These are phyloP conservation scores for Linaria vulgaris DNA, from an alignment of 257 asterid genomes.

Conservation along the genomic window DNA sequence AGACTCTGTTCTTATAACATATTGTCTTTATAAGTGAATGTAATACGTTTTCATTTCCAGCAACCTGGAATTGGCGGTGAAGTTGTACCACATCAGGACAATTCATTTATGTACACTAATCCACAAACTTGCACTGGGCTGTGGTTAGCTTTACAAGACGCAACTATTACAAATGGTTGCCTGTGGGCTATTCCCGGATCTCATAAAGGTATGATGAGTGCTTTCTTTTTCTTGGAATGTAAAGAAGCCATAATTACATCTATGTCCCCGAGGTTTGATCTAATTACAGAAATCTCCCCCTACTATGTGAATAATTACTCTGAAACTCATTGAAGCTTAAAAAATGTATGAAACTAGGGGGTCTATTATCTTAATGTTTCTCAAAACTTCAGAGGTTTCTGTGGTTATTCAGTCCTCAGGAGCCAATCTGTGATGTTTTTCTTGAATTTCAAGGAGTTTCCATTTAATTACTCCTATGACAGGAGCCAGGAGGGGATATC, in stretches of 20 bases:
- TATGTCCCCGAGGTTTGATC: too few relatives aligned
- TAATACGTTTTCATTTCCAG: constrained; percentile 40
- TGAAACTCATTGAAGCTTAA: too few relatives aligned
- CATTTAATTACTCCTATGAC: too few relatives aligned
- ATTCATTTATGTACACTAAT: constrained; percentile 69
- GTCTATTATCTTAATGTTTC: too few relatives aligned
- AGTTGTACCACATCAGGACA: constrained; percentile 92
- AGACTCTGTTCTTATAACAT: background rate
- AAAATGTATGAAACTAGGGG: too few relatives aligned
- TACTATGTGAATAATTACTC: too few relatives aligned
- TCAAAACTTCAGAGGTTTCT: too few relatives aligned
- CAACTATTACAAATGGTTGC: constrained; percentile 80
- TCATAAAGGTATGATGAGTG: constrained; percentile 52
- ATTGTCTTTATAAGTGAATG: background rate
- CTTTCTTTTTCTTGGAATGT: background rate
- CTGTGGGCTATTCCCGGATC: constrained; percentile 96
- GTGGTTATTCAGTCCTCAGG: too few relatives aligned
- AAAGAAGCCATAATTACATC: background rate
- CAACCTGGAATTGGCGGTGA: constrained; percentile 91
- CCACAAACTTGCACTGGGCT: constrained; percentile 89
- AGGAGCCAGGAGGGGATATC: too few relatives aligned
- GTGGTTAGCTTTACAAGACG: constrained; percentile 91
- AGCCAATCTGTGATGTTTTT: too few relatives aligned
- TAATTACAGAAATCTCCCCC: too few relatives aligned
- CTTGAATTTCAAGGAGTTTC: too few relatives aligned